Base-by-base conservation (phyloP, 768 basidiomycete species). In the Strobilomyces confusus region DNA sequence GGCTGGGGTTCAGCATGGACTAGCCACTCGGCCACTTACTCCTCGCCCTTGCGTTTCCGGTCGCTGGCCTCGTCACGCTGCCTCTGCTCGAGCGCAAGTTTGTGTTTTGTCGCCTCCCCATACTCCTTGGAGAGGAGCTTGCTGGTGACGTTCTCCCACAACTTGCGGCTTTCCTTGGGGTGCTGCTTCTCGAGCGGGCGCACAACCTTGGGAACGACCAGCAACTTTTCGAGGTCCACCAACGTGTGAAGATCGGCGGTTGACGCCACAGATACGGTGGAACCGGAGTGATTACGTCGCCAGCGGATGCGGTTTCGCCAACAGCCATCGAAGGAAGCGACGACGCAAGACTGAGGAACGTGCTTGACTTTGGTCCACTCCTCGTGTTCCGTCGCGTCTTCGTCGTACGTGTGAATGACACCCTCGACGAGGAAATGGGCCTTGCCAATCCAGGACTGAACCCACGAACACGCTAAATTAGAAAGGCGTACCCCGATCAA, bases 1-100 rank as follows among this genome's bases (percentile, higher is more conserved):
- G 25, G 44, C 15, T 22, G n/a, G 36, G 5, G 5, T 25, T 13
- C 20, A 5, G 40, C 14, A 25, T 14, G 1, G 2, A 12, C 15
- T 15, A 20, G 12, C 12, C 43, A 29, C 29, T 29, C 2, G 33
- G 47, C 50, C 9, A 87, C 91, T 75, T 63, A 95, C 91, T 81
- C 78, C 29, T 81, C 69, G 17, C 87, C 90, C 52, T 82, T 87
- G 68, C 78, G 80, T 77, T 92, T 95, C 72, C 92, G 77, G 68
- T 92, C 90, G 12, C 86, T 88, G 7, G 93, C 90, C 30, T 84
- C 80, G 55, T 98, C 94, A 47, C 97, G 75, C 76, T 98, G 97
- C 65, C 68, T 81, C 79, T 98, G 95, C 73, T 99, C 97, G 51
- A 99, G 95, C 5, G 71, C 70, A 48, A 93, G 81, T 77, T 99